Evolutionary conservation across 2,329 filamentous ascomycete species (phyloP), one percentile per base, ranked within the genome.

Genomic region (Fusarium sp.): DNA sequence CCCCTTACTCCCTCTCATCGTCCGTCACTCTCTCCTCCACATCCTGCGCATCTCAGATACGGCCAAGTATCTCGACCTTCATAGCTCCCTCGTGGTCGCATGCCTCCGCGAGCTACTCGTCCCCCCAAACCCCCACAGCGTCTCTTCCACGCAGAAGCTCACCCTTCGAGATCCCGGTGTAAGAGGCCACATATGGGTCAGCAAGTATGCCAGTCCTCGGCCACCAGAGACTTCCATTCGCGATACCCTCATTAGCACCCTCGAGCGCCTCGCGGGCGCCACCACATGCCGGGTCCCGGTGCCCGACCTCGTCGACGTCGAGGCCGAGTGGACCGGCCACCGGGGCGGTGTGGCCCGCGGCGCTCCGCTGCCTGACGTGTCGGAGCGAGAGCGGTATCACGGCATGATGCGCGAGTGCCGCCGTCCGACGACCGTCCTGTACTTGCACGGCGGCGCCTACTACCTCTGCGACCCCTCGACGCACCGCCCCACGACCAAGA

Each of bases 181-280:
- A 79, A 95, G 94, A 80, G 95, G 95, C 5, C 90, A 89, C 52
- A 91, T 97, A 74, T 98, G 95, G 95, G 87, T 97, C 27, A 92
- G 92, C 77, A 93, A 90, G 64, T 92, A 93, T 48, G 89, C 88
- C 0, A 84, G 94, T 18, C 89, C 90, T 0, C 84, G 84, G 3
- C 93, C 92, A 0, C 85, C 89, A 67, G 89, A 85, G 80, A 87
- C 79, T 77, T 88, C 86, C 48, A 80, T 92, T 16, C 84, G 88
- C n/a, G 87, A 92, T 50, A 85, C 87, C 2, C 79, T 95, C 30
- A 84, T 91, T 72, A 83, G 83, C 34, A 88, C 88, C 5, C 89
- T 95, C 52, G 68, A 76, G 20, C 70, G 75, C 32, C 76, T 83
- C 20, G 79, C 68, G 48, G 54, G 68, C 35, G 32, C 69, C 59